Percentiles rank a stretch among this genome's conserved stretches.
Conservation (phyloP, 2,329 filamentous ascomycete genomes). For the Phaeosphaeriaceae sp. region DNA sequence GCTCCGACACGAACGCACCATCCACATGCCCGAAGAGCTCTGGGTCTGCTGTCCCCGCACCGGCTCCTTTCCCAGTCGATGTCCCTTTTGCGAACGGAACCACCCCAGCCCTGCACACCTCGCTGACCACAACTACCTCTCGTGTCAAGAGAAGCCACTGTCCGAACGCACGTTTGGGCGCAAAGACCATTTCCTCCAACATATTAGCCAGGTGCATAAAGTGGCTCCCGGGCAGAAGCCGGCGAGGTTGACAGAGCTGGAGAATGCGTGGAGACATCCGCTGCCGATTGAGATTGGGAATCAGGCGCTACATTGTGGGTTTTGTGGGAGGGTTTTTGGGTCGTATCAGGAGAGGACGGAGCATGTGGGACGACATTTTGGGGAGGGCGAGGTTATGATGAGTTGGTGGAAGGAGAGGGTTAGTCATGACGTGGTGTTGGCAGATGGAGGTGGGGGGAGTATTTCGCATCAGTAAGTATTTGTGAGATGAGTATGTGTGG, state of each 20-base stretch:
- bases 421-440: conserved; percentile 17
- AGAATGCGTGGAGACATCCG: conserved; percentile 30
- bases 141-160: conserved; percentile 66
- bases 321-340: conserved; percentile 30
- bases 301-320: conserved; percentile 37
- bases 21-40: conserved; percentile 59
- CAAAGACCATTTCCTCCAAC: conserved; percentile 61
- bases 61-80: conserved; percentile 50
- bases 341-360: conserved; percentile 33
- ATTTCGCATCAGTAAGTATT: conserved; percentile 19
- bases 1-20: conserved; percentile 69
- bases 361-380: conserved; percentile 36
- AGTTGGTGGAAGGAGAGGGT: conserved; percentile 34
- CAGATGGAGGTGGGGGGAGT: not conserved
- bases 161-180: conserved; percentile 63
- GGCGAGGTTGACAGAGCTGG: conserved; percentile 32
- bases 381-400: conserved; percentile 33
- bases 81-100: conserved; percentile 58
- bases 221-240: conserved; percentile 51
- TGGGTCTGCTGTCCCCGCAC: conserved; percentile 34
- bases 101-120: conserved; percentile 58
- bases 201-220: conserved; percentile 58
- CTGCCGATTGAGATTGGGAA: conserved; percentile 23
- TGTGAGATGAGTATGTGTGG: not conserved
- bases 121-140: conserved; percentile 59